Evolutionary conservation across 163 green algal species (phyloP), one percentile per base, ranked within the genome.

Genomic region (Scenedesmus sp.): DNA sequence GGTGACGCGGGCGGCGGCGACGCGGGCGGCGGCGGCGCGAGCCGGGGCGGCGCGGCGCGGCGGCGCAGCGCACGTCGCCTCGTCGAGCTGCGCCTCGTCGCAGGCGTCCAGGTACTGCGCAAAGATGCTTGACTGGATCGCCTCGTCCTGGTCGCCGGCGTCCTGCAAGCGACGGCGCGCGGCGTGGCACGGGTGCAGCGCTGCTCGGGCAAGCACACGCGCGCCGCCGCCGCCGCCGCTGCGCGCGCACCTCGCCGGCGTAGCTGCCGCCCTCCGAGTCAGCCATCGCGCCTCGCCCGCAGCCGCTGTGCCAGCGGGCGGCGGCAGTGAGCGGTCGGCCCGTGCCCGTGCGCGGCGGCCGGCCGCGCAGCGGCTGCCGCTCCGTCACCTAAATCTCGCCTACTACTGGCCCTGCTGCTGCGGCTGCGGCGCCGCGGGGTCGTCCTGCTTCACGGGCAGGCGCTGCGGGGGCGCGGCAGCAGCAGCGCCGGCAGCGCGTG

Each of bases 91-190:
- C 47, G 64, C 62, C 39, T 65, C 70, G 3, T 70, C 51, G 48
- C 81, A 82, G 1, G 71, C 77, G 10, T 62, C 54, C 47, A 86
- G 14, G 67, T 88, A 88, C 47, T 80, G 47, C 69, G 84, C 56
- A 31, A 88, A 88, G 9, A 88, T 60, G 17, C 63, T 64, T 15
- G 63, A 45, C 74, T 81, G 63, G 14, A 81, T 60, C 11, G 26
- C 73, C 31, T 22, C 26, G 26, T 73, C 48, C 45, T 72, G 60
- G 17, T 74, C 51, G 9, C 66, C 73, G 24, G 45, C 20, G 39
- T 34, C 6, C 50, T 57, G 50, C 50, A 57, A 22, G 10, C 17
- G n/a, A 10, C n/a, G 15, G 17, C 4, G n/a, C 14, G 28, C n/a
- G 57, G 14, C 17, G 9, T n/a, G 15, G 57, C 29, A 60, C 48